Base-by-base conservation (phyloP, 495 filamentous ascomycete genomes). In the Amorphotheca resinae region DNA sequence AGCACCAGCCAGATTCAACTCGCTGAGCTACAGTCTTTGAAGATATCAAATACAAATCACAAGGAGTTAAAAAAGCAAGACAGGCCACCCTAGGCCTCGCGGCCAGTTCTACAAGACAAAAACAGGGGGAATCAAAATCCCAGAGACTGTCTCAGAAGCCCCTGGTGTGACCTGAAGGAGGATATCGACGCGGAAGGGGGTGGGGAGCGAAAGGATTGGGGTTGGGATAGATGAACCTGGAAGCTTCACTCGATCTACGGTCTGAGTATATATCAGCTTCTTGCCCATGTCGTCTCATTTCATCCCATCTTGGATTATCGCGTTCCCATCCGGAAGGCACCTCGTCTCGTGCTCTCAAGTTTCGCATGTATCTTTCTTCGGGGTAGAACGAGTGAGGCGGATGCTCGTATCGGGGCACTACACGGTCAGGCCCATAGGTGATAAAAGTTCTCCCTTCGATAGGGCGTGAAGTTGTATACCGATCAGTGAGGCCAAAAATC, bases 191-290 rank as follows among this genome's bases (percentile, higher is more conserved):
- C 5, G 5, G 11, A 14, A 20, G 9, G 11, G 20, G 9, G 36
- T 22, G 38, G 22, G 35, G 48, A 33, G 43, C 28, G 23, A 51
- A 51, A 2, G 48, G 44, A 18, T 48, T 30, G 1, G 17, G 43
- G 25, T 45, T 38, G 22, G 16, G 16, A 23, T 31, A 41, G 12
- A 25, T 16, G 16, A 40, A 41, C 25, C 33, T 31, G 2, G 20
- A 20, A 11, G 26, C 3, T 12, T 42, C 44, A 22, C 16, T 12
- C 4, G 26, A 12, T 34, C 36, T 20, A 7, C 45, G 37, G 4
- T 47, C 45, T 6, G 49, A 49, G 22, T 53, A 53, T n/a, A 49
- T 43, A 26, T 49, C 50, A 11, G 31, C 50, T 1, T 53, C 42
- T 23, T 36, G 44, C 26, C n/a, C n/a, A n/a, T n/a, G n/a, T n/a